A percentile compares a stretch with the other conserved stretches of the same genome.
phyloP scores from a whole-genome alignment of 106 monocot genomes.

The Dendrobium chrysotoxum region DNA sequence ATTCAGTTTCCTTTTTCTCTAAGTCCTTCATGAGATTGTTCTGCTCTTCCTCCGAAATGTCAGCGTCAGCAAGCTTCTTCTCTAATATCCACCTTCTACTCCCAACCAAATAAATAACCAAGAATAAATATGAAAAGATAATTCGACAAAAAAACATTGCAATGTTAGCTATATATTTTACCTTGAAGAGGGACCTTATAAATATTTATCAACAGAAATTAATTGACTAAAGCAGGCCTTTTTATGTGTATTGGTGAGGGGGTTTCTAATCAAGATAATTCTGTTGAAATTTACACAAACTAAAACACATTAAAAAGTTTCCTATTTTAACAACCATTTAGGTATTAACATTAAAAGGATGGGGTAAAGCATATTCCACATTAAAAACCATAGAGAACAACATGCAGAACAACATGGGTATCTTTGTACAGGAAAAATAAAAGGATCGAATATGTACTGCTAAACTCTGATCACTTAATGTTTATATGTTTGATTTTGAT shows the following conservation, averaged over 20 bases:
- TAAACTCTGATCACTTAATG: background rate
- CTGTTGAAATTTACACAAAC: background rate
- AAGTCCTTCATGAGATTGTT: slow-evolving; percentile 33
- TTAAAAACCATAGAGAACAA: background rate
- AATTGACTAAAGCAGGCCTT: background rate
- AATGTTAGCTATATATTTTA: background rate
- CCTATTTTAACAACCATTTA: background rate
- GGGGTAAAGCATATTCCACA: background rate
- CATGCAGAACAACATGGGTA: background rate
- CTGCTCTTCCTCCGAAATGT: slow-evolving; percentile 43
- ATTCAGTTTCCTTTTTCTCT: slow-evolving; percentile 44
- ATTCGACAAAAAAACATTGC: background rate
- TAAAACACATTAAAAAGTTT: background rate
- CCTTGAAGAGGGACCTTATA: background rate
- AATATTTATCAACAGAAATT: background rate
- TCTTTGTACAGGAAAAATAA: background rate
- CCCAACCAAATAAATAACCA: slow-evolving; percentile 2
- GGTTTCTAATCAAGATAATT: background rate
- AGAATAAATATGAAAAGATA: slow-evolving; percentile 9
- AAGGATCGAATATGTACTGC: background rate
- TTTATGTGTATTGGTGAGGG: background rate
- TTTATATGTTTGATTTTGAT: background rate
- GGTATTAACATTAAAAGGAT: background rate
- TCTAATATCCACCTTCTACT: slow-evolving; percentile 38
- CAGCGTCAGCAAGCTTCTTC: slow-evolving; percentile 32